These are phyloP conservation scores for Lumnitzera racemosa DNA, from an alignment of 345 rosid genomes.

Conservation along the genomic window DNA sequence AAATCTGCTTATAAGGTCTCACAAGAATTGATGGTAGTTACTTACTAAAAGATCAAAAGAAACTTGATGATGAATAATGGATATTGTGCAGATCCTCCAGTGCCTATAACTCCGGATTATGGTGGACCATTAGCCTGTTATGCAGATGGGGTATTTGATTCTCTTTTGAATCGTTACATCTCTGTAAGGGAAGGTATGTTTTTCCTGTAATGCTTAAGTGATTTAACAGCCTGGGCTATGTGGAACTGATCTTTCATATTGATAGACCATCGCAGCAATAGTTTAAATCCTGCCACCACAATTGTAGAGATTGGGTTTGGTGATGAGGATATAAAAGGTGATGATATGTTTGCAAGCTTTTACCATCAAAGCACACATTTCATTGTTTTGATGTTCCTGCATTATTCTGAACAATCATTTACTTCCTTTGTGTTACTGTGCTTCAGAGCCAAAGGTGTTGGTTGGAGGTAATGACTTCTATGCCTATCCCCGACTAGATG, in stretches of 20 bases:
- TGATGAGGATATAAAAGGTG: conserved; percentile 51
- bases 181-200: conserved; percentile 78
- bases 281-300: conserved; percentile 50
- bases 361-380: too few species aligned
- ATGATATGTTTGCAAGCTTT: not conserved
- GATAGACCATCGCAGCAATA: conserved; percentile 59
- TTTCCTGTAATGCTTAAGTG: not conserved
- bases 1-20: too few species aligned
- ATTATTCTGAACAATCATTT: not conserved
- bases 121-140: conserved; percentile 55
- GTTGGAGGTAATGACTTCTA: conserved; percentile 81
- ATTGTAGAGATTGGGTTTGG: conserved; percentile 44
- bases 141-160: conserved; percentile 88
- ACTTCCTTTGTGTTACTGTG: not conserved
- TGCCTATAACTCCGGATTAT: conserved; percentile 75
- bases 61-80: not conserved
- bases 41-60: too few species aligned
- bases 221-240: not conserved
- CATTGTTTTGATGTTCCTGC: not conserved
- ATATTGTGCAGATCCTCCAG: conserved; percentile 41
- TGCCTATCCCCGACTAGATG: conserved; percentile 88
- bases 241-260: conserved; percentile 4
- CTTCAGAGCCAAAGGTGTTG: conserved; percentile 65
- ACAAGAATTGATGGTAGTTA: too few species aligned
- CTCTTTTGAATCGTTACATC: conserved; percentile 51